Conservation (phyloP, 345 rosid genomes). For the Syzygium oleosum region DNA sequence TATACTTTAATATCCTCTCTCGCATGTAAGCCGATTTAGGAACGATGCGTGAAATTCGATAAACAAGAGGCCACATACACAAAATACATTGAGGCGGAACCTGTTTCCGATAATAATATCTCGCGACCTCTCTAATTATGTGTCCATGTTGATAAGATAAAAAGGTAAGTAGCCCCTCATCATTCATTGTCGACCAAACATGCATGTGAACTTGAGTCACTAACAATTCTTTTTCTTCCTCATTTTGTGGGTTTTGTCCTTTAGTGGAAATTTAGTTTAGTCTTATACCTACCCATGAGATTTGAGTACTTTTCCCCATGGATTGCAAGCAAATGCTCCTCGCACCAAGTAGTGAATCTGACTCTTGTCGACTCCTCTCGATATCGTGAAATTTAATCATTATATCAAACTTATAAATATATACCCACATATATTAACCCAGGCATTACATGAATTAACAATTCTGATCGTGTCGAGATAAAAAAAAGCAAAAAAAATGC, state of each 20-base stretch:
- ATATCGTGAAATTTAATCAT: not conserved
- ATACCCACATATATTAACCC: too few species aligned
- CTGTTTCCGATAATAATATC: too few species aligned
- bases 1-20: not conserved
- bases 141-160: not conserved
- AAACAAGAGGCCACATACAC: accelerated
- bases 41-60: accelerated
- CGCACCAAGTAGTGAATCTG: not conserved
- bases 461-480: too few species aligned
- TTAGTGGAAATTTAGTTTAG: not conserved
- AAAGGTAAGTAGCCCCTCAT: not conserved
- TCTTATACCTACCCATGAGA: not conserved
- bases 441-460: too few species aligned
- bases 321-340: not conserved
- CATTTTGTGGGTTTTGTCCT: not conserved
- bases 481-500: too few species aligned
- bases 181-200: constrained; percentile 8
- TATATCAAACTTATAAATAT: too few species aligned
- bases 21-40: accelerated
- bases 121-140: not conserved
- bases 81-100: not conserved
- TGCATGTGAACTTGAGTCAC: not conserved
- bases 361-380: not conserved
- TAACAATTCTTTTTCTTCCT: not conserved
- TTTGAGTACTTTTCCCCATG: not conserved